phyloP scores from a whole-genome alignment of 1,284 basidiomycete species.

The Moniliella sp. region DNA sequence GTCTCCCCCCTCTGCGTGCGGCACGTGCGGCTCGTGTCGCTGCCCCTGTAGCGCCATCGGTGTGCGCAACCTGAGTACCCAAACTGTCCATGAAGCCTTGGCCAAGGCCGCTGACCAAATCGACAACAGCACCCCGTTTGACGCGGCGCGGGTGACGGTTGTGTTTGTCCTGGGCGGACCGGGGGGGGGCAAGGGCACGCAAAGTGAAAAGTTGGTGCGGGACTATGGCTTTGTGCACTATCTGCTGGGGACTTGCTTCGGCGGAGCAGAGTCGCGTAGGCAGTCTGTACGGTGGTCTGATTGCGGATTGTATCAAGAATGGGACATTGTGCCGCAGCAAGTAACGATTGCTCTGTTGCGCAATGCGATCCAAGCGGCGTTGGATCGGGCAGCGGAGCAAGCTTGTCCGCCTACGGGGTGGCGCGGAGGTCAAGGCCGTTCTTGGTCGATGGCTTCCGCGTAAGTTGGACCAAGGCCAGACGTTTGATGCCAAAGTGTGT shows the following conservation, averaged over 20 bases:
- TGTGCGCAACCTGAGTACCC: too few species aligned
- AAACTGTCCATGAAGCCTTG: too few species aligned
- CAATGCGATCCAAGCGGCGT: conserved; percentile 61
- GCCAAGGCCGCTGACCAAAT: too few species aligned
- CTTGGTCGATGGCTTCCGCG: conserved; percentile 88
- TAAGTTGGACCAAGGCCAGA: conserved; percentile 89
- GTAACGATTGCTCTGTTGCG: conserved; percentile 85
- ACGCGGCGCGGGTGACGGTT: conserved; percentile 56
- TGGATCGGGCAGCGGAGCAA: conserved; percentile 28
- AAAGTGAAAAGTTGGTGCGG: conserved; percentile 65
- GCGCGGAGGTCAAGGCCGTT: conserved; percentile 62
- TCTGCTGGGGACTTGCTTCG: conserved; percentile 89
- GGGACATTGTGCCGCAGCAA: conserved; percentile 88
- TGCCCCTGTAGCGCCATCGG: too few species aligned
- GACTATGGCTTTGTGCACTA: conserved; percentile 83
- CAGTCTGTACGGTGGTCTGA: conserved; percentile 65
- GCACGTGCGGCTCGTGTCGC: too few species aligned
- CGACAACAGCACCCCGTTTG: conserved; percentile 42
- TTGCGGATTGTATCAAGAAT: conserved; percentile 69
- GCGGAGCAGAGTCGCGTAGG: conserved; percentile 72
- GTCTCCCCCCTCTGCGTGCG: too few species aligned
- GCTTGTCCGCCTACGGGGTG: conserved; percentile 42
- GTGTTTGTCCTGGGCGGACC: conserved; percentile 92
- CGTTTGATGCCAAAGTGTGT: conserved; percentile 81
- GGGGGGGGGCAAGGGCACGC: conserved; percentile 91